Evolutionary conservation across 2,329 filamentous ascomycete species (phyloP).

Genomic region (Aspergillus brunneoviolaceus): DNA sequence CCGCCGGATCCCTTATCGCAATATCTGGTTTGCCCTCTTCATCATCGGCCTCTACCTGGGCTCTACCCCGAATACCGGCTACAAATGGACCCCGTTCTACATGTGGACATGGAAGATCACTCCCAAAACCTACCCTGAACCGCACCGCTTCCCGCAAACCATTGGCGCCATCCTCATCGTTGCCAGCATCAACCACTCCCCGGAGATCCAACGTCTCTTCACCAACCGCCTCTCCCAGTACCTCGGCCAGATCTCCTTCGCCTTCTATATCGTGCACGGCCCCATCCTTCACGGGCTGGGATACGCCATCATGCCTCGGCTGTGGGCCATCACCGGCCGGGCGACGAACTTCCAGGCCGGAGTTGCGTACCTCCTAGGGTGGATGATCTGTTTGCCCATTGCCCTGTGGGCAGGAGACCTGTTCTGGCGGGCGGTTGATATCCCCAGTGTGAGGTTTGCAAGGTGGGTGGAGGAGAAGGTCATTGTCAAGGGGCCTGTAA

Average conservation of each 20-base stretch:
- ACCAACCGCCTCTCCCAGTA: constrained; percentile 45
- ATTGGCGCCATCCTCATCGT: constrained; percentile 45
- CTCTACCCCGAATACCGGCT: constrained; percentile 42
- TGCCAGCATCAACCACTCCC: constrained; percentile 43
- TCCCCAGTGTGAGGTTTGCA: constrained; percentile 51
- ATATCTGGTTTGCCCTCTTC: constrained; percentile 40
- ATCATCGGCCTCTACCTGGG: constrained; percentile 44
- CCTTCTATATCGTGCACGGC: constrained; percentile 50
- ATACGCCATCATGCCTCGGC: constrained; percentile 44
- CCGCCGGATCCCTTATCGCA: constrained; percentile 29
- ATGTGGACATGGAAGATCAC: constrained; percentile 40
- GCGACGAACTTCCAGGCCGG: constrained; percentile 41
- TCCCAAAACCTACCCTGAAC: constrained; percentile 42
- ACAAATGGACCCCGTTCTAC: constrained; percentile 44
- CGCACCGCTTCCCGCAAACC: constrained; percentile 47
- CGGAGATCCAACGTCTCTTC: constrained; percentile 43
- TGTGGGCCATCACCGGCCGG: constrained; percentile 42
- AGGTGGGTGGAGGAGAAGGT: constrained; percentile 48
- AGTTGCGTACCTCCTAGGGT: constrained; percentile 41
- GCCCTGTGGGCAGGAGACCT: constrained; percentile 59
- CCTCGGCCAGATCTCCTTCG: constrained; percentile 49
- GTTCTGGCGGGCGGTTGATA: constrained; percentile 59
- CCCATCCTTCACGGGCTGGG: constrained; percentile 45
- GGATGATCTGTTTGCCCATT: constrained; percentile 39
- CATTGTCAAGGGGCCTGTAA: constrained; percentile 21